A percentile compares a stretch with the other conserved stretches of the same genome.
Evolutionary conservation across 495 filamentous ascomycete species (phyloP).

Genomic region (Neurospora sp.): DNA sequence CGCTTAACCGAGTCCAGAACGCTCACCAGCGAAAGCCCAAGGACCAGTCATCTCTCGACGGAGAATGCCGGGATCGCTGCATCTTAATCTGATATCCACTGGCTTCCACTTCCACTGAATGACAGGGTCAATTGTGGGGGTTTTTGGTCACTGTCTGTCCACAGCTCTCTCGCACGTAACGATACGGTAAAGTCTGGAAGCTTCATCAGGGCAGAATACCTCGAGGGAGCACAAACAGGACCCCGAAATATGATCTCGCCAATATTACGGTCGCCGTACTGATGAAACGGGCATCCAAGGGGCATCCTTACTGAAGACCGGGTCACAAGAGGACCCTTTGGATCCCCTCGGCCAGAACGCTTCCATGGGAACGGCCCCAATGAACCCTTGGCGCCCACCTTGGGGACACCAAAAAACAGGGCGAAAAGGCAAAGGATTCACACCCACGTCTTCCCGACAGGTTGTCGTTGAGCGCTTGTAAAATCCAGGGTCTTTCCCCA

Average conservation of each 20-base stretch:
- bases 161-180: neutral
- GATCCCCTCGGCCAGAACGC: neutral
- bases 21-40: neutral
- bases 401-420: neutral
- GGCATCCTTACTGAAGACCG: neutral
- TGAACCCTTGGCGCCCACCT: neutral
- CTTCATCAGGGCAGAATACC: neutral
- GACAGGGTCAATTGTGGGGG: neutral
- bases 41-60: neutral
- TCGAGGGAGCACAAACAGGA: neutral
- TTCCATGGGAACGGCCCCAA: neutral
- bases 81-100: neutral
- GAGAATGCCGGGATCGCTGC: conserved; percentile 4
- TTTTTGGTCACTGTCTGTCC: neutral
- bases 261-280: neutral
- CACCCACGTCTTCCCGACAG: neutral
- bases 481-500: conserved; percentile 26
- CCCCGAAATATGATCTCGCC: neutral
- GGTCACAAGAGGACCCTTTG: neutral
- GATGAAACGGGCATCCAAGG: neutral
- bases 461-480: neutral
- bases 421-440: neutral
- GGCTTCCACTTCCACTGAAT: neutral
- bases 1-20: neutral
- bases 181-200: neutral